Evolutionary conservation across 1,284 basidiomycete species (phyloP).

Genomic region (Leccinum glutinopallens): DNA sequence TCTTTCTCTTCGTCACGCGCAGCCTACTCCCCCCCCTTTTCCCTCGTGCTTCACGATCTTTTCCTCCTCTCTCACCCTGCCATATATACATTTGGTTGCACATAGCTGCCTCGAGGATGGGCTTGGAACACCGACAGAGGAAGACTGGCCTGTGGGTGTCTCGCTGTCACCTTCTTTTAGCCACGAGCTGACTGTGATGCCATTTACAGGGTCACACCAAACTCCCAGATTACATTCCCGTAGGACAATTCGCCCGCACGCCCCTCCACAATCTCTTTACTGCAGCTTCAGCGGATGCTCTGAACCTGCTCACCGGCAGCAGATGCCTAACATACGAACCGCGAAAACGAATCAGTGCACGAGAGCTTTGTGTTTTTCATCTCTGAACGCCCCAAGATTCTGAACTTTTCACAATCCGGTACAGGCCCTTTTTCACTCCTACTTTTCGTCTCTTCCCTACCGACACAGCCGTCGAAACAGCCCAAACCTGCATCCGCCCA

Average conservation of each 20-base stretch:
- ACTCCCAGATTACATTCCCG: slow-evolving; percentile 86
- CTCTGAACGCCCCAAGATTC: not conserved
- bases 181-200: not conserved
- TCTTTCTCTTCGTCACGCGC: slow-evolving; percentile 14
- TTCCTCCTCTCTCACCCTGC: slow-evolving; percentile 23
- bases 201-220: slow-evolving; percentile 75
- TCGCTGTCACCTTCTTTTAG: not conserved
- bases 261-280: slow-evolving; percentile 87
- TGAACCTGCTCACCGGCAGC: slow-evolving; percentile 70
- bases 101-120: too few species aligned
- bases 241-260: slow-evolving; percentile 82
- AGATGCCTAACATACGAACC: slow-evolving; percentile 89
- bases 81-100: slow-evolving; percentile 29
- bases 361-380: slow-evolving; percentile 51
- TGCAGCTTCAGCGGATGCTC: slow-evolving; percentile 84
- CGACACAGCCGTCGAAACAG: slow-evolving; percentile 80
- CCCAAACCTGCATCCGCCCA: slow-evolving; percentile 67
- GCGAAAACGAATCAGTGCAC: slow-evolving; percentile 77
- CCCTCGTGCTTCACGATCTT: not conserved
- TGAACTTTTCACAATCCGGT: slow-evolving; percentile 7
- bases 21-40: not conserved
- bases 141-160: slow-evolving; percentile 87
- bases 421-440: slow-evolving; percentile 75
- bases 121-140: slow-evolving; percentile 92
- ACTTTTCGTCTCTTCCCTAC: slow-evolving; percentile 77